Percentiles rank a stretch among this genome's conserved stretches.
Evolutionary conservation across 2,329 filamentous ascomycete genomes (phyloP).

Genomic region (Exophiala aquamarina): DNA sequence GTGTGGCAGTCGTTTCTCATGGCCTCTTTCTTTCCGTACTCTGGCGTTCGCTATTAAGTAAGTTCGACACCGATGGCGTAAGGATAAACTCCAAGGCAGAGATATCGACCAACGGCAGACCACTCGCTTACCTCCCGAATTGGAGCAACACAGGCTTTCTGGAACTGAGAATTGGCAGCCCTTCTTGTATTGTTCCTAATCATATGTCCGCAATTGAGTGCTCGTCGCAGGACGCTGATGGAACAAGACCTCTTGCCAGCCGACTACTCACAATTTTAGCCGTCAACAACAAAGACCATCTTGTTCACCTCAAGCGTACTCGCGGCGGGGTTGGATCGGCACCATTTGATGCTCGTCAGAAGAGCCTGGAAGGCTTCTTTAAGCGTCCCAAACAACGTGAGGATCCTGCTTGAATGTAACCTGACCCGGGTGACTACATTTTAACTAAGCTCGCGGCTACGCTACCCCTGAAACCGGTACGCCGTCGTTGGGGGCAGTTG

Average conservation of each 20-base stretch:
- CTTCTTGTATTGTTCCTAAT: too few relatives aligned
- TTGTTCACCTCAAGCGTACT: constrained; percentile 73
- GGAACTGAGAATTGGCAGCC: constrained; percentile 37
- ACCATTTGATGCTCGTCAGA: constrained; percentile 72
- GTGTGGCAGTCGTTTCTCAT: constrained; percentile 73
- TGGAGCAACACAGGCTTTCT: constrained; percentile 69
- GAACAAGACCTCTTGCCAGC: too few relatives aligned
- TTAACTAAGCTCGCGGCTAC: too few relatives aligned
- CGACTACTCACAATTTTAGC: constrained; percentile 55
- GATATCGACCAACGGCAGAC: constrained; percentile 33
- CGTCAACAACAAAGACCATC: constrained; percentile 71
- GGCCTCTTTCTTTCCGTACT: constrained; percentile 75
- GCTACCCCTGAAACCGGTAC: too few relatives aligned
- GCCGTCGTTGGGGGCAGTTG: too few relatives aligned
- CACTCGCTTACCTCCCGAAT: constrained; percentile 55
- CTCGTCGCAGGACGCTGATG: too few relatives aligned
- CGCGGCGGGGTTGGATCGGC: constrained; percentile 79
- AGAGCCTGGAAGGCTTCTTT: constrained; percentile 76
- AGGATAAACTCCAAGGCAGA: constrained; percentile 44
- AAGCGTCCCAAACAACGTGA: constrained; percentile 41
- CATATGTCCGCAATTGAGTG: too few relatives aligned
- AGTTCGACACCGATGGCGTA: constrained; percentile 52
- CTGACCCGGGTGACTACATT: too few relatives aligned
- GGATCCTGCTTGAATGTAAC: too few relatives aligned
- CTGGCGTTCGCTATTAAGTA: constrained; percentile 61